These are phyloP conservation scores for Nissolia schottii DNA, from an alignment of 306 rosid species.

Conservation along the genomic window DNA sequence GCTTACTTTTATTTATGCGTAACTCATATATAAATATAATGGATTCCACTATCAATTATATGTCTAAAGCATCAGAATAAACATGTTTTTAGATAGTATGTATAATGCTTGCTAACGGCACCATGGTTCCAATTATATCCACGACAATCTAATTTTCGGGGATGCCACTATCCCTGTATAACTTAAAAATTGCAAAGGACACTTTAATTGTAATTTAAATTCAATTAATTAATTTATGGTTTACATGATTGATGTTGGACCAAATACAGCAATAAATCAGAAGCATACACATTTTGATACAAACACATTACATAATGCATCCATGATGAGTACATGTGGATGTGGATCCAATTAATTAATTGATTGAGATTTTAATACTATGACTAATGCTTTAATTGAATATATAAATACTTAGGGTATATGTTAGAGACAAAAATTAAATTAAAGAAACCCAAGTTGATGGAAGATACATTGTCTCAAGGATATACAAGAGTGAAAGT, in stretches of 20 bases:
- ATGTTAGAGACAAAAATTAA: background rate
- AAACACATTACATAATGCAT: background rate
- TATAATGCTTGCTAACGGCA: background rate
- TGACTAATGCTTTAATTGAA: background rate
- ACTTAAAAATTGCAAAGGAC: background rate
- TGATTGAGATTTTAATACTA: background rate
- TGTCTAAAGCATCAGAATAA: background rate
- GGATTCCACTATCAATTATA: background rate
- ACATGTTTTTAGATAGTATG: background rate
- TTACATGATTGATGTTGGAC: conserved; percentile 20
- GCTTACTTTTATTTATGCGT: background rate
- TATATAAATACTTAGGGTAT: background rate
- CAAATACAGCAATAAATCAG: background rate
- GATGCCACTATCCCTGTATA: background rate
- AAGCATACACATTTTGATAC: background rate
- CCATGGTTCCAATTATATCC: background rate
- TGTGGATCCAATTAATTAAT: background rate
- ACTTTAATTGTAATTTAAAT: background rate
- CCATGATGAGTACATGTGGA: background rate
- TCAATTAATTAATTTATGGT: background rate
- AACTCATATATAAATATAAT: background rate
- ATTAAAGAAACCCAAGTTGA: background rate
- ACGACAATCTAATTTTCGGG: background rate
- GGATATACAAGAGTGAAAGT: background rate
- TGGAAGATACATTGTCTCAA: conserved; percentile 13